Conservation (phyloP, 1,284 basidiomycete genomes). For the Fomitopsis pinicola region DNA sequence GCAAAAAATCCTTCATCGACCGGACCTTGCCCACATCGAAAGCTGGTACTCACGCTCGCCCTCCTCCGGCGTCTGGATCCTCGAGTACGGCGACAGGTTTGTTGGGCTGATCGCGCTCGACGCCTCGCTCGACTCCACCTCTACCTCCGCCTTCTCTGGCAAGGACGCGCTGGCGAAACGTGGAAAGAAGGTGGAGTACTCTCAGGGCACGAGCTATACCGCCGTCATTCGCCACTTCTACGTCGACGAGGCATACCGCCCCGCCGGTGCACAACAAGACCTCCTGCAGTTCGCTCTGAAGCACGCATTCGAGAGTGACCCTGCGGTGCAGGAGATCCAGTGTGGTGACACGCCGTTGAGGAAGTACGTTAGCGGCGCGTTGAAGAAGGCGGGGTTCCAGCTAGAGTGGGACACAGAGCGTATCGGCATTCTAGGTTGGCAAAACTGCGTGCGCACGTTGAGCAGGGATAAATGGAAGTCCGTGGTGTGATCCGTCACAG, state of each 20-base stretch:
- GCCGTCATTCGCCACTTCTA: constrained; percentile 77
- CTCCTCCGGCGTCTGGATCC: constrained; percentile 63
- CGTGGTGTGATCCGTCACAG: neutral
- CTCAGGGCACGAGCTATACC: constrained; percentile 36
- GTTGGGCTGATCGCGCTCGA: constrained; percentile 72
- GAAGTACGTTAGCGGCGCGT: constrained; percentile 42
- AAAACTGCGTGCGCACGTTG: constrained; percentile 37
- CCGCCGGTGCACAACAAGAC: constrained; percentile 57
- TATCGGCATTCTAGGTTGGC: constrained; percentile 55
- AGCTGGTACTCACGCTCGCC: constrained; percentile 58
- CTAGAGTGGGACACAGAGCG: constrained; percentile 37
- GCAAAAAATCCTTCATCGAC: constrained; percentile 47
- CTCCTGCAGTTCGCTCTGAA: constrained; percentile 56
- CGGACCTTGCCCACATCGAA: constrained; percentile 52
- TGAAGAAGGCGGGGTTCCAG: constrained; percentile 50
- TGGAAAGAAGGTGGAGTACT: constrained; percentile 20
- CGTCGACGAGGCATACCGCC: constrained; percentile 62
- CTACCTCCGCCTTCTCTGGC: constrained; percentile 22
- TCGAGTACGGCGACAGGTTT: constrained; percentile 56
- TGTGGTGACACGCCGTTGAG: constrained; percentile 47
- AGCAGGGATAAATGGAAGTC: constrained; percentile 38
- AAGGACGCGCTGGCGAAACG: constrained; percentile 9
- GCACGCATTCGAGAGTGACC: constrained; percentile 47
- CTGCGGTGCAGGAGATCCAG: constrained; percentile 40
- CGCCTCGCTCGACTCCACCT: constrained; percentile 40